phyloP scores from a whole-genome alignment of 352 stramenopile species.

The Phytophthora foliorum region DNA sequence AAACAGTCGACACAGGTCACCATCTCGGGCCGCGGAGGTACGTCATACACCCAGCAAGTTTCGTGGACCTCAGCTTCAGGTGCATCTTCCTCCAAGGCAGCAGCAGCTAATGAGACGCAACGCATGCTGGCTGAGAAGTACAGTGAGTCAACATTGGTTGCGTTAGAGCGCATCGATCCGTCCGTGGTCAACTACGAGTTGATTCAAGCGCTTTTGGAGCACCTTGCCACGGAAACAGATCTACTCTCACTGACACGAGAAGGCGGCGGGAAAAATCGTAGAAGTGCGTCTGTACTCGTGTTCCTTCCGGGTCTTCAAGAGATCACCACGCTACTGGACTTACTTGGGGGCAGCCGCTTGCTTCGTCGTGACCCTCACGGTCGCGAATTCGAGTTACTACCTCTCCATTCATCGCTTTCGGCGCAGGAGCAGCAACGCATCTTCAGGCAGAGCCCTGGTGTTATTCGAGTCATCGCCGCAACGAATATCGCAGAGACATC shows the following conservation, averaged over 20 bases:
- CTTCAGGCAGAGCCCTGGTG: slow-evolving; percentile 76
- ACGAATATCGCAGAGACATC: slow-evolving; percentile 98
- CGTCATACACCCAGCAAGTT: slow-evolving; percentile 68
- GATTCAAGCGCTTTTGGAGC: slow-evolving; percentile 90
- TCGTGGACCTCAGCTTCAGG: slow-evolving; percentile 56
- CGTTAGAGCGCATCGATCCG: slow-evolving; percentile 88
- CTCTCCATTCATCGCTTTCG: slow-evolving; percentile 95
- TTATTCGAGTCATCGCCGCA: slow-evolving; percentile 95
- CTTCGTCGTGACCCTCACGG: slow-evolving; percentile 48
- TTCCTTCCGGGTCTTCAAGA: slow-evolving; percentile 97
- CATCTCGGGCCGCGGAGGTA: slow-evolving; percentile 71
- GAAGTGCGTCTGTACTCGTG: slow-evolving; percentile 93
- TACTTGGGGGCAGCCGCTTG: slow-evolving; percentile 68
- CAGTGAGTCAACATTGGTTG: slow-evolving; percentile 88
- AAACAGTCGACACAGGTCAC: slow-evolving; percentile 65
- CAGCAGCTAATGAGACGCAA: slow-evolving; percentile 27
- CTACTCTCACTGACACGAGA: slow-evolving; percentile 35
- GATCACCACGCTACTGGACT: slow-evolving; percentile 90
- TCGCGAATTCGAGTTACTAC: slow-evolving; percentile 79
- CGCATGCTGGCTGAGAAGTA: slow-evolving; percentile 65
- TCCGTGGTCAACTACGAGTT: slow-evolving; percentile 96
- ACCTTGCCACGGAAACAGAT: slow-evolving; percentile 75
- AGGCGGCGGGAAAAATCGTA: slow-evolving; percentile 9
- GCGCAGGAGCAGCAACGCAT: slow-evolving; percentile 94
- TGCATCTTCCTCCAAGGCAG: slow-evolving; percentile 33